Base-by-base conservation (phyloP, 495 filamentous ascomycete genomes). In the Hypoxylon crocopeplum region DNA sequence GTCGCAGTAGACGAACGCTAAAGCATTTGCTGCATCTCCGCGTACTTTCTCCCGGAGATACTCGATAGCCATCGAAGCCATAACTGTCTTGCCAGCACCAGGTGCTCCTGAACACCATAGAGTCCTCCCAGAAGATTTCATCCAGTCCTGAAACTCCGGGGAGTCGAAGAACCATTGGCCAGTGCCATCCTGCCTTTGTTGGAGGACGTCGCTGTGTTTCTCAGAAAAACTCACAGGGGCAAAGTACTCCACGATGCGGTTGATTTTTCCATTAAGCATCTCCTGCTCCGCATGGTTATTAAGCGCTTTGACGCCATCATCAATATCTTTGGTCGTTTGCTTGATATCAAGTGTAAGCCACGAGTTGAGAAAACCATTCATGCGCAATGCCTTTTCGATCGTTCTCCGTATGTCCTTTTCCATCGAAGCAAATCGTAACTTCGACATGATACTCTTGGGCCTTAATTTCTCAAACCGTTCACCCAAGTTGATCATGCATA, bases 1-100 rank as follows among this genome's bases (percentile, higher is more conserved):
- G 41, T 70, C 73, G 59, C 68, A 80, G 51, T 72, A 82, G 39
- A 79, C 6, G 42, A 71, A 78, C 4, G 73, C 73, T 37, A 82
- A 49, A 5, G 50, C 73, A 38, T 13, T 49, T 48, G 0, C n/a
- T 27, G 0, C 60, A 61, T 24, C 56, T 16, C 54, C 44, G 0
- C 40, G 17, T 12, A 61, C 47, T 15, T 48, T 48, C 19, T 57
- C 49, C 15, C 52, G 45, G 15, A 77, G 62, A 19, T 72, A 47
- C 22, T 77, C 64, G 11, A 77, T 62, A 8, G 69, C 55, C 36
- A 24, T 50, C 13, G 59, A 62, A 16, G 67, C 59, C 29, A 73
- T 58, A 10, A 75, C 67, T 25, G 70, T 73, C 59, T 75, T 75
- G 13, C 72, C 72, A 7, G 70, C 62, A 40, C 70, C 72, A 8